A percentile compares a stretch with the other conserved stretches of the same genome.
Evolutionary conservation across 805 yeast genomes (phyloP).

Genomic region (Lipomyces mesembrius): DNA sequence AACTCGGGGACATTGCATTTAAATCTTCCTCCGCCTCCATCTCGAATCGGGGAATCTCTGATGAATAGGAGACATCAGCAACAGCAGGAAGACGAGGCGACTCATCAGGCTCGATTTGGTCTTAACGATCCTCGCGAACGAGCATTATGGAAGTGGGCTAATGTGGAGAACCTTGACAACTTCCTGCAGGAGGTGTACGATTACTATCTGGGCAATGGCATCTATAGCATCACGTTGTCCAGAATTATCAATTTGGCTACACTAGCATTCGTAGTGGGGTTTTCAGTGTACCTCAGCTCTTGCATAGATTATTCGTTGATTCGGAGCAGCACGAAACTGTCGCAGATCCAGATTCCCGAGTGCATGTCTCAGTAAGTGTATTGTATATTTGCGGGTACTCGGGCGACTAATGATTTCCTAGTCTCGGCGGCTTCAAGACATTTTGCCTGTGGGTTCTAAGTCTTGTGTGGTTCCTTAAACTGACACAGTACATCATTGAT

Average conservation of each 20-base stretch:
- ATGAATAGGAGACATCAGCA: conserved; percentile 5
- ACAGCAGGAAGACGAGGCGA: conserved; percentile 11
- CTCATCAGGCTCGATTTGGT: conserved; percentile 46
- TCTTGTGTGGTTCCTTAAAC: conserved; percentile 49
- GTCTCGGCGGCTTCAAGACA: conserved; percentile 50
- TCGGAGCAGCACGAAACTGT: conserved; percentile 41
- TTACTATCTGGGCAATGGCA: conserved; percentile 86
- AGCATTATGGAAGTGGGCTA: conserved; percentile 96
- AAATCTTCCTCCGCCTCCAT: conserved; percentile 33
- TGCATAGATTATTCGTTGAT: conserved; percentile 73
- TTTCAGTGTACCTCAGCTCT: conserved; percentile 77
- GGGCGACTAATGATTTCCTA: conserved; percentile 1
- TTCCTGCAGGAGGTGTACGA: conserved; percentile 81
- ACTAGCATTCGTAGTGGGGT: conserved; percentile 74
- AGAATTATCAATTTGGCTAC: conserved; percentile 71
- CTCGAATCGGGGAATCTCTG: conserved; percentile 20
- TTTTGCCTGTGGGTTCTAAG: conserved; percentile 66
- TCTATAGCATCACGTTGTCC: conserved; percentile 72
- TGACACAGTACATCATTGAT: conserved; percentile 58
- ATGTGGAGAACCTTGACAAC: conserved; percentile 86
- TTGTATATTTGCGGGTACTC: neutral
- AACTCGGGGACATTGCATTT: conserved; percentile 6
- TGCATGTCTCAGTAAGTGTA: conserved; percentile 51
- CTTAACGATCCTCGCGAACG: conserved; percentile 67
- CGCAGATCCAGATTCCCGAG: conserved; percentile 52